These are phyloP conservation scores for Rhodosporidiobolus odoratus DNA, from an alignment of 768 basidiomycete genomes.

Conservation along the genomic window DNA sequence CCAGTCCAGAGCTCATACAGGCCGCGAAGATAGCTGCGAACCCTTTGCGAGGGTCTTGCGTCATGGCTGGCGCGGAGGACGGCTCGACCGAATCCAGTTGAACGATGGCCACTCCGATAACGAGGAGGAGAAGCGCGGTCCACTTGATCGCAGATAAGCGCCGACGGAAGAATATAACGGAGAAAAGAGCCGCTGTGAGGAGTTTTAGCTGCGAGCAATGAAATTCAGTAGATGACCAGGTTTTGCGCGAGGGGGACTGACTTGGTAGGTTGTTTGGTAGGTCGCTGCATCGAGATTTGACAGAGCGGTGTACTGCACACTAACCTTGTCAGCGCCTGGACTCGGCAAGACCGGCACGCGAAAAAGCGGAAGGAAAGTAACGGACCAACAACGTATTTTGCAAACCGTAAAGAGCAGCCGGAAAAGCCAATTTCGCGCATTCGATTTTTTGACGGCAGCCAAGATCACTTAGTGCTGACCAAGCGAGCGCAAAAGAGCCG, in stretches of 20 bases:
- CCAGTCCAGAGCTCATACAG: conserved; percentile 88
- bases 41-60: conserved; percentile 60
- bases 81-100: conserved; percentile 64
- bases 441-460: conserved; percentile 7
- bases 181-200: conserved; percentile 41
- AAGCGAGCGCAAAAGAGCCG: not conserved
- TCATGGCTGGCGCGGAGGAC: not conserved
- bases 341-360: not conserved
- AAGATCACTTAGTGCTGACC: not conserved
- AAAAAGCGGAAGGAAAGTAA: not conserved
- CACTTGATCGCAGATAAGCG: conserved; percentile 65
- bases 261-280: conserved; percentile 93
- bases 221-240: not conserved
- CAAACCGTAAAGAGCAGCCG: conserved; percentile 74
- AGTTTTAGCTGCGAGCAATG: conserved; percentile 58
- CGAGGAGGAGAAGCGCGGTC: conserved; percentile 76
- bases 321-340: no score
- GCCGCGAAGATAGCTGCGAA: conserved; percentile 83
- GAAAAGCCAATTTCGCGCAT: conserved; percentile 73
- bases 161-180: conserved; percentile 37
- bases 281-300: conserved; percentile 90
- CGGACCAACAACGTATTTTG: conserved; percentile 48
- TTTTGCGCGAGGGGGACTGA: not conserved
- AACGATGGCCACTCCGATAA: conserved; percentile 55
- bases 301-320: conserved; percentile 84